Conservation (phyloP, 176 grass and related monocot genomes). For the Oryza punctata region DNA sequence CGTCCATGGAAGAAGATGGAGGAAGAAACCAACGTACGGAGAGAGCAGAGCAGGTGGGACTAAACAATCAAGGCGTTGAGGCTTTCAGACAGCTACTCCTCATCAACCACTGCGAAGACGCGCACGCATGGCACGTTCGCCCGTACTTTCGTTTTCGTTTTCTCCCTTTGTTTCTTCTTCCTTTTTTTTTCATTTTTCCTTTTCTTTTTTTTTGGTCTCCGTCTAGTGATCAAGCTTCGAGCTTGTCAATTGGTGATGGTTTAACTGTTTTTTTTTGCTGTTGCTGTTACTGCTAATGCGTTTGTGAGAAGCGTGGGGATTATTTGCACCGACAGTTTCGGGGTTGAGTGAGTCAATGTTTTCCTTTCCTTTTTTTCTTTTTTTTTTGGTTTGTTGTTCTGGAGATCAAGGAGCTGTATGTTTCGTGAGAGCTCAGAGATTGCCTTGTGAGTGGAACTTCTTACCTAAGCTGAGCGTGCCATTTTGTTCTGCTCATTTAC, state of each 20-base stretch:
- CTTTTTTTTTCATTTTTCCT: too few species aligned
- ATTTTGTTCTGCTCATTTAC: not conserved
- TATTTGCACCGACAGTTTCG: conserved; percentile 30
- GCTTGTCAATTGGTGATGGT: too few species aligned
- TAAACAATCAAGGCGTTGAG: conserved; percentile 22
- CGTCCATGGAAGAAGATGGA: not conserved
- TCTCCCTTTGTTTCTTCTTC: not conserved
- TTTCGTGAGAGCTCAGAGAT: not conserved
- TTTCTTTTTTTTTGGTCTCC: too few species aligned
- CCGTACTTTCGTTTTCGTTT: not conserved
- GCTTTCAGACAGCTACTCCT: conserved; percentile 34
- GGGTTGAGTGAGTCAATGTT: not conserved
- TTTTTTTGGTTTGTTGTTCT: not conserved
- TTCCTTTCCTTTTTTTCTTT: not conserved
- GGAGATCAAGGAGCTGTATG: not conserved
- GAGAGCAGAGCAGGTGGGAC: conserved; percentile 26
- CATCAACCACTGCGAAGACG: conserved; percentile 27
- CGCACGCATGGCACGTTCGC: not conserved
- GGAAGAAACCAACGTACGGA: not conserved
- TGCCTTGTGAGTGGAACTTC: not conserved
- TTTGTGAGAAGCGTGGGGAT: not conserved
- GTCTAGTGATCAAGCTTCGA: too few species aligned
- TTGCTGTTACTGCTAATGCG: not conserved
- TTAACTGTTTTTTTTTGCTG: not conserved
- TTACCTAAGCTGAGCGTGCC: not conserved